A percentile compares a stretch with the other conserved stretches of the same genome.
phyloP scores from a whole-genome alignment of 2,329 filamentous ascomycete genomes.

The Exophiala spinifera region DNA sequence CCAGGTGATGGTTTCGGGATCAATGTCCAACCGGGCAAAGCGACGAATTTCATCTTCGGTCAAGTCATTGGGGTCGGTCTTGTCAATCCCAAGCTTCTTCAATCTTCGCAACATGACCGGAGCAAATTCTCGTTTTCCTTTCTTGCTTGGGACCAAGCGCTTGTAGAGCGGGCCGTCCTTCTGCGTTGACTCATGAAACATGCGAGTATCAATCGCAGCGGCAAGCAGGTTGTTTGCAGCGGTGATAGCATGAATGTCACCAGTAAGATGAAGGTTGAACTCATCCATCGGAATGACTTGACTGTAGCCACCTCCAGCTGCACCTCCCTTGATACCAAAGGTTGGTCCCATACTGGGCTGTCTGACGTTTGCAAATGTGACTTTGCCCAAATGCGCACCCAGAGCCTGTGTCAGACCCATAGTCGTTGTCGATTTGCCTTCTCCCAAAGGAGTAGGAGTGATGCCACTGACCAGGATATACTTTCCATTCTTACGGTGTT shows the following conservation, averaged over 20 bases:
- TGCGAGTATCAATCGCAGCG: constrained; percentile 93
- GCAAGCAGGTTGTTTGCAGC: constrained; percentile 96
- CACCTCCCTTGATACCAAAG: constrained; percentile 98
- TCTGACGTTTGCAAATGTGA: constrained; percentile 93
- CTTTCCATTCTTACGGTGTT: constrained; percentile 81
- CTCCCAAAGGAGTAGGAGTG: constrained; percentile 90
- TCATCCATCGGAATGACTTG: constrained; percentile 99
- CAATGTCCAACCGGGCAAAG: constrained; percentile 73
- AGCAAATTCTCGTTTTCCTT: constrained; percentile 80
- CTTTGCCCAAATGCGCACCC: constrained; percentile 78
- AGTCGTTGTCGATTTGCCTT: constrained; percentile 97
- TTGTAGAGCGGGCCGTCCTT: constrained; percentile 85
- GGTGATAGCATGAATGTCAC: constrained; percentile 95
- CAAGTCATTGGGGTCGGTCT: constrained; percentile 87
- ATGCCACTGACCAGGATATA: constrained; percentile 95
- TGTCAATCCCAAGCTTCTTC: constrained; percentile 93
- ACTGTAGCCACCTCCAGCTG: constrained; percentile 94
- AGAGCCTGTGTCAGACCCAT: constrained; percentile 92
- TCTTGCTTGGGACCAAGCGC: constrained; percentile 83
- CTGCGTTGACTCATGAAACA: constrained; percentile 96
- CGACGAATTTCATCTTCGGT: constrained; percentile 1
- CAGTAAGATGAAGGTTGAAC: constrained; percentile 96
- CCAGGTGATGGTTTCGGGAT: constrained; percentile 97
- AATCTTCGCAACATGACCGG: constrained; percentile 90
- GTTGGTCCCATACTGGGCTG: constrained; percentile 97